Evolutionary conservation across 2,329 filamentous ascomycete genomes (phyloP).

Genomic region (Aspergillus sp.): DNA sequence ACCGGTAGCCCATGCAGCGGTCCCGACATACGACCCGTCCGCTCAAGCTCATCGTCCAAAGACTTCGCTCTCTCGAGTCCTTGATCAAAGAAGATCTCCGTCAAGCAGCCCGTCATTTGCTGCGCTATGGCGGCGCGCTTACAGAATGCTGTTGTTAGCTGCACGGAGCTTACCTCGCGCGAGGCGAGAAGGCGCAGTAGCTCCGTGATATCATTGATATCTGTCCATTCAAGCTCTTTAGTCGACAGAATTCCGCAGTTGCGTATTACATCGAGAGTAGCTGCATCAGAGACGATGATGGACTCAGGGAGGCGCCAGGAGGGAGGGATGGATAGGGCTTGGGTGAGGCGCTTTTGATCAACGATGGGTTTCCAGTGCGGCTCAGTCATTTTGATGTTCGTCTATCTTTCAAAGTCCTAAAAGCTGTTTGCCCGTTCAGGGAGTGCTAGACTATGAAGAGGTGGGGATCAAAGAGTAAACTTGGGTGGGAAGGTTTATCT

Average conservation of each 20-base stretch:
- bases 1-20: constrained; percentile 63
- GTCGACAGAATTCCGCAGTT: constrained; percentile 19
- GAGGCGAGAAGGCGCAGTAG: constrained; percentile 17
- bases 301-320: constrained; percentile 22
- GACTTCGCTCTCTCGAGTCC: constrained; percentile 50
- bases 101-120: constrained; percentile 21
- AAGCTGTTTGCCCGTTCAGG: background rate
- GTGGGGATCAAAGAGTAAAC: background rate
- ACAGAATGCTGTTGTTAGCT: constrained; percentile 22
- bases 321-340: constrained; percentile 20
- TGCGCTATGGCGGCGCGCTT: constrained; percentile 22
- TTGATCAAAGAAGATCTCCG: constrained; percentile 51
- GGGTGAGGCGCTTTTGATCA: constrained; percentile 19
- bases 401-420: background rate
- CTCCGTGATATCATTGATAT: constrained; percentile 18
- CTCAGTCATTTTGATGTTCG: background rate
- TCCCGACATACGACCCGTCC: constrained; percentile 52
- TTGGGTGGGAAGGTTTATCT: background rate
- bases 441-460: background rate
- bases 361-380: constrained; percentile 23
- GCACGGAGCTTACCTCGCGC: constrained; percentile 9
- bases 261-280: constrained; percentile 20
- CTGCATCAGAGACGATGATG: constrained; percentile 3
- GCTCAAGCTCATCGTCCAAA: constrained; percentile 53
- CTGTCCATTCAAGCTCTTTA: constrained; percentile 24